Evolutionary conservation across 805 yeast species (phyloP).

Genomic region (Cyberlindnera euphorbiae): DNA sequence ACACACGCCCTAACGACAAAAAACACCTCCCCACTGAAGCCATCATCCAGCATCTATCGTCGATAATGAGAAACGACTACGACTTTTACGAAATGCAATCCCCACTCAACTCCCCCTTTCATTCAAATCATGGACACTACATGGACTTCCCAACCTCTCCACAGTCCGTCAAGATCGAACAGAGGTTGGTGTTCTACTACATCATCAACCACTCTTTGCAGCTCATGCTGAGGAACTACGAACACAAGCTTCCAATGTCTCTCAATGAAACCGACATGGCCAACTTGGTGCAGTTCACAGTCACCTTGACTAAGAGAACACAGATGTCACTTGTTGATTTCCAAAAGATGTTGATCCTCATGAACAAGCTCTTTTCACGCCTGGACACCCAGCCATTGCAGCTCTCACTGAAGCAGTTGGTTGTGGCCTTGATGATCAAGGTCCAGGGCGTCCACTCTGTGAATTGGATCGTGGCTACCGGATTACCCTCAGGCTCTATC

Average conservation of each 20-base stretch:
- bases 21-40: no score
- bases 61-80: constrained; percentile 11
- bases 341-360: constrained; percentile 10
- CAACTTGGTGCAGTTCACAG: constrained; percentile 9
- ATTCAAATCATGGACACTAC: constrained; percentile 6
- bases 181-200: constrained; percentile 10
- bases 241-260: constrained; percentile 3
- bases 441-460: constrained; percentile 3
- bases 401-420: constrained; percentile 15
- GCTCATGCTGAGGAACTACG: constrained; percentile 9
- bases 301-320: constrained; percentile 11
- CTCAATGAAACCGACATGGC: constrained; percentile 1
- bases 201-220: constrained; percentile 13
- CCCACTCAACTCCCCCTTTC: constrained; percentile 17
- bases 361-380: constrained; percentile 9
- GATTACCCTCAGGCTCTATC: constrained; percentile 6
- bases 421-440: constrained; percentile 7
- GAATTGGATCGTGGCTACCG: constrained; percentile 16
- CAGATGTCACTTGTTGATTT: constrained; percentile 10
- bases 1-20: no score
- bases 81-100: constrained; percentile 15
- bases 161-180: constrained; percentile 7
- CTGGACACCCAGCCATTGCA: constrained; percentile 2
- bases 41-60: no score
- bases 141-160: neutral